Evolutionary conservation across 805 yeast genomes (phyloP), one percentile per base, ranked within the genome.

Genomic region (Yarrowia osloensis): DNA sequence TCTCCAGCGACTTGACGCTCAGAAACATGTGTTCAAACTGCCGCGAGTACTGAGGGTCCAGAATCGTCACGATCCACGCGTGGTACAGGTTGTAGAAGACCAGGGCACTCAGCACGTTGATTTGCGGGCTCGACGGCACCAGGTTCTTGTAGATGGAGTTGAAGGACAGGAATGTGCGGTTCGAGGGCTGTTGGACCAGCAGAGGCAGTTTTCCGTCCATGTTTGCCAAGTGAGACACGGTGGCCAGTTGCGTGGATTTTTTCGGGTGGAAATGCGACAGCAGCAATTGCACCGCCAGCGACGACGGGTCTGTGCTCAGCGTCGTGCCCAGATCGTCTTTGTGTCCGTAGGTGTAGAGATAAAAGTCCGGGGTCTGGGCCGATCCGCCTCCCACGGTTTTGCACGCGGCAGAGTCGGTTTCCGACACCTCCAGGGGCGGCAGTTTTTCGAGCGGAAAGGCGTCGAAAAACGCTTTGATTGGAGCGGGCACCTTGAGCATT

Each of bases 301-400:
- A 70, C n/a, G 61, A 63, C 6, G 79, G 79, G 29, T 77, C 79
- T 3, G 70, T 68, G 46, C 77, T 70, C 13, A 72, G 42, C 5
- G 57, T 65, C 15, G 68, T 71, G 12, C 65, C 67, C 0, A 24
- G 50, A 37, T 69, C 74, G 4, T 69, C 21, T 42, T 69, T 69
- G 68, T 73, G 73, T 5, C 74, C 76, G 47, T 68, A 71, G 8
- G 66, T 61, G 66, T 61, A 61, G 17, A 61, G 55, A 15, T 61
- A 46, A 29, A 61, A 61, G 42, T 57, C 63, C 12, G 63, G 49
- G 19, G 11, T 2, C 29, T 31, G 17, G 2, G 28, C 3, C 22
- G 66, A 61, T 31, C 33, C 44, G 22, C 54, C 44, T 73, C 66
- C 54, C 71, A 69, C 42, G 24, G 47, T 5, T 46, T 39, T 3